Percentiles rank a stretch among this genome's conserved stretches.
These are phyloP conservation scores for Rubus parviflorus DNA, from an alignment of 306 rosid genomes.

Conservation along the genomic window DNA sequence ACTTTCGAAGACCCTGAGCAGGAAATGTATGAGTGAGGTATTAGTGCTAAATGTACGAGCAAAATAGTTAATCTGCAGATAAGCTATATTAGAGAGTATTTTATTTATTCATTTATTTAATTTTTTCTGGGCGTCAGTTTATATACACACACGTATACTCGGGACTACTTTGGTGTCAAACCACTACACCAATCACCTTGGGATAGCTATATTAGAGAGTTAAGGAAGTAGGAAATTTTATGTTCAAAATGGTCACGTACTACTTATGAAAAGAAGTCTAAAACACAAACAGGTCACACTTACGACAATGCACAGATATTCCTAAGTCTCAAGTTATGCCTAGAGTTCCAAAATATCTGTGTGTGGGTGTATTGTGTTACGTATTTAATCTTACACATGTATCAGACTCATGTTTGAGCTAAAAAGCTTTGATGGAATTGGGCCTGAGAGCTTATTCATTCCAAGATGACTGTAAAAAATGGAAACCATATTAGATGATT, in stretches of 20 bases:
- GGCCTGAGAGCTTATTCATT: constrained; percentile 50
- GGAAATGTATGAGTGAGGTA: background rate
- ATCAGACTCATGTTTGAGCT: constrained; percentile 50
- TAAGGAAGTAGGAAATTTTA: background rate
- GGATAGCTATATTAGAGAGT: background rate
- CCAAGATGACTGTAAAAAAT: constrained; percentile 54
- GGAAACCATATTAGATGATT: background rate
- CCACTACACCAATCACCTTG: too few relatives aligned
- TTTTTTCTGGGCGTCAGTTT: too few relatives aligned
- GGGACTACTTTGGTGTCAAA: too few relatives aligned
- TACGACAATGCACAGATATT: background rate
- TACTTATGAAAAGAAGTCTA: background rate
- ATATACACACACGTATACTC: too few relatives aligned
- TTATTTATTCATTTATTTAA: too few relatives aligned
- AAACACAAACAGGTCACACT: background rate
- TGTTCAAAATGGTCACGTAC: background rate
- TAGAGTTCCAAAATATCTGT: background rate
- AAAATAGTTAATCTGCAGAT: background rate
- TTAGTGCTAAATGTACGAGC: background rate
- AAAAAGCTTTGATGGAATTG: constrained; percentile 54
- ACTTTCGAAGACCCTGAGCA: constrained; percentile 31
- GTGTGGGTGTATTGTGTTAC: background rate
- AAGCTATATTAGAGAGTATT: background rate
- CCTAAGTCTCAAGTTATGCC: background rate
- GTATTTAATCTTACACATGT: constrained; percentile 56